A percentile compares a stretch with the other conserved stretches of the same genome.
Evolutionary conservation across 139 green algal species (phyloP).

Genomic region (Raphidocelis subcapitata): DNA sequence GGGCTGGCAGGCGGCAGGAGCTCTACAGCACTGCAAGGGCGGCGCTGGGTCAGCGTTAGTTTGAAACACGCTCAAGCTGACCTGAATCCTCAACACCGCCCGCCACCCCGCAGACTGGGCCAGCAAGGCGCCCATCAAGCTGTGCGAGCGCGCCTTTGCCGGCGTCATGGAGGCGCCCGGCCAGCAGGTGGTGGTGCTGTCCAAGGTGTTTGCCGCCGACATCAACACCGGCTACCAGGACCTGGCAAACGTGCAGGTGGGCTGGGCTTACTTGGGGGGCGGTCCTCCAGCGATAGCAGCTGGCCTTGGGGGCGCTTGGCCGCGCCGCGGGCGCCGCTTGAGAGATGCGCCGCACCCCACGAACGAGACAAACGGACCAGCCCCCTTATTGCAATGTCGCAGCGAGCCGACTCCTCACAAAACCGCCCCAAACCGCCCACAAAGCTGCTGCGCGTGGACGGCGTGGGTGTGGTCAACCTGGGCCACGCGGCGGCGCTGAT

Average conservation of each 20-base stretch:
- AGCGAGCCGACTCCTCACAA: too few species aligned
- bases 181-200: conserved; percentile 62
- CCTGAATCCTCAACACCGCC: not conserved
- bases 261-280: conserved; percentile 53
- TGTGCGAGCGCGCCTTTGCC: conserved; percentile 65
- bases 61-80: conserved; percentile 1
- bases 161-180: conserved; percentile 22
- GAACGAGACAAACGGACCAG: too few species aligned
- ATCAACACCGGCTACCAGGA: conserved; percentile 76
- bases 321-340: too few species aligned
- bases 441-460: not conserved
- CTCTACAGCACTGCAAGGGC: too few species aligned
- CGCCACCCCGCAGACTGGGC: conserved; percentile 85
- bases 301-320: not conserved
- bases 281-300: not conserved
- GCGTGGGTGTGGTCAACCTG: conserved; percentile 66
- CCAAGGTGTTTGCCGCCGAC: conserved; percentile 62
- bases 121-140: conserved; percentile 84
- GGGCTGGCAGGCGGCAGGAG: too few species aligned
- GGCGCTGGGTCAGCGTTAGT: not conserved
- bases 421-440: not conserved
- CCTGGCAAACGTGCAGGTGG: conserved; percentile 66
- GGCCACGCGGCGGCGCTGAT: conserved; percentile 62
- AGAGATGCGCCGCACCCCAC: not conserved
- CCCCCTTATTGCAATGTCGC: too few species aligned